phyloP scores from a whole-genome alignment of 176 grass and related monocot species.

The Triticum turgidum region DNA sequence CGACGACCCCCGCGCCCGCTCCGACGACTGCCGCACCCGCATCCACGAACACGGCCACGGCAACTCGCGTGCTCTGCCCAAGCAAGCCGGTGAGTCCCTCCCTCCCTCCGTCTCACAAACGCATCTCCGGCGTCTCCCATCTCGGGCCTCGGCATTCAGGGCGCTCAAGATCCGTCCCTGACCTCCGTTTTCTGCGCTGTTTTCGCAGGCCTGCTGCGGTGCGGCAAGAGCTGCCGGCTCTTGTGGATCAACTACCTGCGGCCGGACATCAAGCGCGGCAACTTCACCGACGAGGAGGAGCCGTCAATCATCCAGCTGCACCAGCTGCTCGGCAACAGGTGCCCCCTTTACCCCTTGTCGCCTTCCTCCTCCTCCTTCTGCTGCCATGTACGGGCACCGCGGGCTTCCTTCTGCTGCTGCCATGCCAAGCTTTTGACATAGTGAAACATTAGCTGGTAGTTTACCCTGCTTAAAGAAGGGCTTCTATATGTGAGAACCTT shows the following conservation, averaged over 20 bases:
- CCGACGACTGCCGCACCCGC: conserved; percentile 14
- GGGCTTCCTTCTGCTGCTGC: too few relatives aligned
- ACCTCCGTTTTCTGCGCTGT: neutral
- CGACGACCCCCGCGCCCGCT: too few relatives aligned
- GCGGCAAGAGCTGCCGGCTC: conserved; percentile 88
- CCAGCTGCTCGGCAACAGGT: conserved; percentile 78
- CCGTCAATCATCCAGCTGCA: conserved; percentile 69
- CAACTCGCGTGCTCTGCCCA: conserved; percentile 89
- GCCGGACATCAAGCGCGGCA: conserved; percentile 86
- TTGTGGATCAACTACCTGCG: conserved; percentile 93
- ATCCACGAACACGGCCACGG: conserved; percentile 62
- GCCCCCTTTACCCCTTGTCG: neutral
- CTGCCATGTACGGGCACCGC: too few relatives aligned
- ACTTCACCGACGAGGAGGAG: conserved; percentile 81
- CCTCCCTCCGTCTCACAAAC: neutral
- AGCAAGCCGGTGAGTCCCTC: conserved; percentile 58
- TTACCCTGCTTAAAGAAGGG: too few relatives aligned
- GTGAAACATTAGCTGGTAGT: too few relatives aligned
- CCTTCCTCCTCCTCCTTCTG: neutral
- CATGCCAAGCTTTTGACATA: too few relatives aligned
- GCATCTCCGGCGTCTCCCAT: neutral
- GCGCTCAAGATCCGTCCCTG: neutral
- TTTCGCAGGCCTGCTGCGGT: conserved; percentile 61
- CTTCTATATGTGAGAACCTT: neutral
- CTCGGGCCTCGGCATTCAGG: neutral